Base-by-base conservation (phyloP, 768 basidiomycete species). In the Naganishia randhawae region DNA sequence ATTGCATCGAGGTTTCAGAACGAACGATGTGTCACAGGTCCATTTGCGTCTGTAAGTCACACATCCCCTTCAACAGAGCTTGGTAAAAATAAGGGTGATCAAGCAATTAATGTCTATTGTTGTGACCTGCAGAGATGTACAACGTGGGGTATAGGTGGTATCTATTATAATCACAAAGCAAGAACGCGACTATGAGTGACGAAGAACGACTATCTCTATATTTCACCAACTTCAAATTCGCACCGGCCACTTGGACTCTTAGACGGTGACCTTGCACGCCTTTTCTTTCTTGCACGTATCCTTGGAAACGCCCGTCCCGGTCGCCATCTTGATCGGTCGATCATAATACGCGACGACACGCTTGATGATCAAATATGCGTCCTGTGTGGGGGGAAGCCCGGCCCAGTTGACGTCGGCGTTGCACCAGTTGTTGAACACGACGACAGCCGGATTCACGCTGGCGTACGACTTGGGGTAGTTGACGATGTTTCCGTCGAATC, bases 361-460 rank as follows among this genome's bases (percentile, higher is more conserved):
- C 32, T 55, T 55, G 11, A 55, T 55, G 31, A 33, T 63, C 41
- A 73, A n/a, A 29, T 66, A 55, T 13, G 65, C 54, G 41, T 70
- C 69, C 7, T 65, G 19, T 11, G 45, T 65, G 4, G 71, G 71
- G 27, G 71, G 71, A 54, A 66, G 67, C 13, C 50, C 27, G 8
- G 69, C 65, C 51, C 70, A 72, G 52, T 35, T 50, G 6, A 22
- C 22, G 57, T 70, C 66, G 1, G 66, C 71, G 33, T 67, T 68
- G 17, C 63, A 61, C 71, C 69, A 70, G 52, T 72, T 63, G 41
- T 70, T 65, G 35, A 72, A 41, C 14, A 68, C 35, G 32, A 72
- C 25, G 29, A 66, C 48, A 19, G 51, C 61, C 2, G 66, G 66
- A 48, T 72, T 69, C 0, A 71, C 65, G 8, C 65, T 48, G 2